Percentiles rank a stretch among this genome's conserved stretches.
These are phyloP conservation scores for Salix arbutifolia DNA, from an alignment of 345 rosid species.

Conservation along the genomic window DNA sequence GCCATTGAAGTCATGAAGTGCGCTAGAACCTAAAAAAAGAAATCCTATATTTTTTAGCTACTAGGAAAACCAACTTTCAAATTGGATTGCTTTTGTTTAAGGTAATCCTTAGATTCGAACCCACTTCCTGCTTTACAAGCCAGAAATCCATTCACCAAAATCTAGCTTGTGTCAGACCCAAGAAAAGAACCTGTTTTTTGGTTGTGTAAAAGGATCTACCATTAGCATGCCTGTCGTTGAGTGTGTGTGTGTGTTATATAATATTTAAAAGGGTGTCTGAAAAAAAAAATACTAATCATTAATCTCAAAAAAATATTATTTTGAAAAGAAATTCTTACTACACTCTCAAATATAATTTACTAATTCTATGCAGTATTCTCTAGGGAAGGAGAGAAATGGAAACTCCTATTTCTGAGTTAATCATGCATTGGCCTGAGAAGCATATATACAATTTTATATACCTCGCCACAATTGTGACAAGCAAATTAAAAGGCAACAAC, in stretches of 20 bases:
- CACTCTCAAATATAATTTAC: neutral
- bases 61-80: slow-evolving; percentile 18
- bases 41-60: slow-evolving; percentile 13
- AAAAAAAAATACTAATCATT: no score
- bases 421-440: slow-evolving; percentile 15
- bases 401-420: slow-evolving; percentile 19
- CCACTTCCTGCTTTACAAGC: slow-evolving; percentile 38
- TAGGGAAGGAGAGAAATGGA: slow-evolving; percentile 27
- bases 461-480: neutral
- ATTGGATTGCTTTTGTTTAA: slow-evolving; percentile 24
- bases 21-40: slow-evolving; percentile 24
- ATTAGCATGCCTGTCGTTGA: slow-evolving; percentile 57
- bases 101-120: slow-evolving; percentile 37
- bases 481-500: neutral
- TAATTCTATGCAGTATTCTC: slow-evolving; percentile 23
- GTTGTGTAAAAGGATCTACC: slow-evolving; percentile 47
- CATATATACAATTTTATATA: neutral
- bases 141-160: slow-evolving; percentile 50
- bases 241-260: neutral
- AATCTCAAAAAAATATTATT: no score
- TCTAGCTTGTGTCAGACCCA: slow-evolving; percentile 47
- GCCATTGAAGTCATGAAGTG: slow-evolving; percentile 29
- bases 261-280: no score
- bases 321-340: no score
- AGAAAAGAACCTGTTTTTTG: slow-evolving; percentile 32